Evolutionary conservation across 2,329 filamentous ascomycete genomes (phyloP), one percentile per base, ranked within the genome.

Genomic region (Teratosphaeria destructans): DNA sequence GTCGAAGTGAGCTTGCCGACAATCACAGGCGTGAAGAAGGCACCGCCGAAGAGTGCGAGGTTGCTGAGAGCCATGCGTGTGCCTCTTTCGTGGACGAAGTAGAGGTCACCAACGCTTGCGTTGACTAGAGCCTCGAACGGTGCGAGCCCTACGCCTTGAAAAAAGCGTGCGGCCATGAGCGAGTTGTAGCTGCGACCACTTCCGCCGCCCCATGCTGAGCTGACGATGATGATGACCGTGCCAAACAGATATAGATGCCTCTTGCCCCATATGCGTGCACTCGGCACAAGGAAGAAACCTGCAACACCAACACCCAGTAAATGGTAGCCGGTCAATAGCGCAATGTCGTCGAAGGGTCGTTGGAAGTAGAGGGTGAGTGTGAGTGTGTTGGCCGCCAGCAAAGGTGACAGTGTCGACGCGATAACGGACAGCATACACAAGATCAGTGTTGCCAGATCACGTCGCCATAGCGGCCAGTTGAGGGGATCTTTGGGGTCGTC

Each of bases 101-200:
- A 96, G 57, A 97, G 72, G 72, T 97, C 93, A 49, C 91, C 93
- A 6, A 96, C 89, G 55, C 85, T 87, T 0, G 90, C 90, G 73
- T 95, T 96, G 60, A 96, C 87, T 27, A 96, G 77, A 1, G 89
- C 89, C 75, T 97, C 93, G 65, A 94, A 96, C 0, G 93, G 92
- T 8, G 91, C 91, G 19, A 91, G 81, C 0, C 88, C 91, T 52
- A 96, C 81, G 23, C 93, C 93, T 73, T 96, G 93, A 59, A 95
- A 83, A 57, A 95, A 82, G 12, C 93, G 81, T 12, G 93, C 87
- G 75, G 85, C 89, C 4, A 94, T 71, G 61, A 96, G 78, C 68
- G 85, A 89, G 16, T 76, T 78, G 72, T 95, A 94, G 71, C 84
- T 84, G 47, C 78, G 79, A 11, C 82, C 81, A 39, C 83, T 84